Base-by-base conservation (phyloP, 2,329 filamentous ascomycete species). In the Phyllosticta citriasiana region DNA sequence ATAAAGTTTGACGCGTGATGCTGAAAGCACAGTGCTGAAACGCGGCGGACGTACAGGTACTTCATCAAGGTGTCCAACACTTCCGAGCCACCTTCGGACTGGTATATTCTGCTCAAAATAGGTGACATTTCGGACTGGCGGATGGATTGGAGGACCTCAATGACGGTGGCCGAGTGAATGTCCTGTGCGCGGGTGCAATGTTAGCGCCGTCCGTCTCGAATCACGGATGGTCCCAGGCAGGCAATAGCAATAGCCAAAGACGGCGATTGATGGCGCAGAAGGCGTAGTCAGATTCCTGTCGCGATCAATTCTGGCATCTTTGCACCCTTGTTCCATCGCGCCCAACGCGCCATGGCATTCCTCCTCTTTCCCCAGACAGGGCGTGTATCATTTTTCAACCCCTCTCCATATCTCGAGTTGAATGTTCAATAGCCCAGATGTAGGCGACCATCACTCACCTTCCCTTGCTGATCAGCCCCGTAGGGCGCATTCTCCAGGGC, bases 101-200 rank as follows among this genome's bases (percentile, higher is more conserved):
- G 80, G 77, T 94, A 91, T 70, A 97, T 88, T 62, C 86, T 84
- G 76, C 87, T 85, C 67, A 99, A 80, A 70, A 97, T 85, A 14
- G 90, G 88, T 65, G 87, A 91, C 89, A 97, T 97, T 68, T 99
- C 94, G 68, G 89, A 89, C 71, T 94, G 91, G 74, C 96, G 92
- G 77, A 97, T 97, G 22, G 91, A 94, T 76, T 96, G 92, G 66
- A 99, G 80, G 62, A 97, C 92, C 77, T 99, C 94, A 64, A 91
- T 85, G 51, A 99, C 88, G 22, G 89, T 93, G 67, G 89, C 85
- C 65, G 96, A 80, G 74, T 97, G 91, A 30, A 91, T 80, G 66
- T 96, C 91, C 87, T 96, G 74, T 63, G 61, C 53, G 61, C 40
- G n/a, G 14, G 40, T 47, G 40, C 40, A 47, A 47, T 47, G 16